Evolutionary conservation across 441 rosid species (phyloP).

Genomic region (Biscutella laevigata): DNA sequence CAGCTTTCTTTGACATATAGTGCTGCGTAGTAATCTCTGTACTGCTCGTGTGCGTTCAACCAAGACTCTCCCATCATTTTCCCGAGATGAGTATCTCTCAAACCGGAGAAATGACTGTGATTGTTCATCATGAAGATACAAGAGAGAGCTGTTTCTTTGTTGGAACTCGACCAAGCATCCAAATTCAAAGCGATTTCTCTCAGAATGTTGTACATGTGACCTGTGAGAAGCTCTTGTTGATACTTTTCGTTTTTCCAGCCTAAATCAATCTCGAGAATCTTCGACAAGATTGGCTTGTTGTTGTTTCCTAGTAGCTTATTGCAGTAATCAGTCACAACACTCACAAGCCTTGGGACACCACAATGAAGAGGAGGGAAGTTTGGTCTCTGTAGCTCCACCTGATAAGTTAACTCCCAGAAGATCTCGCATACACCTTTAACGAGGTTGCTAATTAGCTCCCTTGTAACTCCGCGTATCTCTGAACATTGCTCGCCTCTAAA

Average conservation of each 20-base stretch:
- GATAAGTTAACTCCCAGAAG: constrained; percentile 61
- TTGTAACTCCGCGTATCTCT: constrained; percentile 49
- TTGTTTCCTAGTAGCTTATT: constrained; percentile 43
- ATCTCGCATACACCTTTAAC: constrained; percentile 50
- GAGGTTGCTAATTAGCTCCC: constrained; percentile 48
- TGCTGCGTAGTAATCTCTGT: constrained; percentile 52
- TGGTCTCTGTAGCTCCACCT: constrained; percentile 55
- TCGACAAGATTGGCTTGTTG: constrained; percentile 43
- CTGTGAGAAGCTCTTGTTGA: constrained; percentile 36
- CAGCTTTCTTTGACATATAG: constrained; percentile 56
- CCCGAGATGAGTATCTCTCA: constrained; percentile 53
- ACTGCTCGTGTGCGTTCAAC: constrained; percentile 56
- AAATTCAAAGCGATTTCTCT: constrained; percentile 57
- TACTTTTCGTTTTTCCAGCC: constrained; percentile 56
- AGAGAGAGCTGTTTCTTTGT: constrained; percentile 33
- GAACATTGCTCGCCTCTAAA: constrained; percentile 43
- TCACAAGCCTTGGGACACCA: constrained; percentile 52
- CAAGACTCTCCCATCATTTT: constrained; percentile 70
- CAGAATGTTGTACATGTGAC: constrained; percentile 39
- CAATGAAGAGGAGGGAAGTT: constrained; percentile 45
- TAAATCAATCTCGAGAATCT: constrained; percentile 46
- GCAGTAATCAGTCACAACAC: constrained; percentile 58
- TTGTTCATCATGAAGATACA: constrained; percentile 82
- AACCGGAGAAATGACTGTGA: constrained; percentile 48
- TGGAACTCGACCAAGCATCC: constrained; percentile 60